phyloP scores from a whole-genome alignment of 768 basidiomycete species.

The Leccinum aurantiacum region DNA sequence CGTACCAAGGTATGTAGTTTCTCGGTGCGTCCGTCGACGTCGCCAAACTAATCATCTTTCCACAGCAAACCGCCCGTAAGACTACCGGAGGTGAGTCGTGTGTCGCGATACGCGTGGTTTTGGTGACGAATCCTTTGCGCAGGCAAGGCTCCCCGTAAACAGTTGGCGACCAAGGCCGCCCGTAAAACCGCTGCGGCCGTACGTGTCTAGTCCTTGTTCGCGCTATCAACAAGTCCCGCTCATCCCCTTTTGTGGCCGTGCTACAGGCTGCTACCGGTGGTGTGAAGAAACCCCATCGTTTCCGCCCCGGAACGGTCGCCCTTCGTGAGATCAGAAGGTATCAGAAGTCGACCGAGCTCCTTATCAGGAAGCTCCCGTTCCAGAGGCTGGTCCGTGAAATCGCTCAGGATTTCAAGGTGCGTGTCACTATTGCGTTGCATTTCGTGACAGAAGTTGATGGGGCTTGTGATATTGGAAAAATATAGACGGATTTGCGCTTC shows the following conservation, averaged over 20 bases:
- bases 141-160: conserved; percentile 92
- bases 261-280: conserved; percentile 80
- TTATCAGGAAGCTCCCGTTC: conserved; percentile 99
- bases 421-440: conserved; percentile 11
- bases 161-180: conserved; percentile 94
- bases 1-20: conserved; percentile 71
- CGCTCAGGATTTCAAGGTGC: conserved; percentile 93
- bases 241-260: conserved; percentile 10
- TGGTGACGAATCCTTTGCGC: conserved; percentile 25
- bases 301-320: conserved; percentile 97
- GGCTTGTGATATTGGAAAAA: conserved; percentile 7
- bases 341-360: conserved; percentile 98
- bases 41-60: conserved; percentile 9
- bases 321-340: conserved; percentile 98
- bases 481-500: conserved; percentile 87
- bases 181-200: conserved; percentile 80
- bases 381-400: conserved; percentile 97
- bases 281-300: conserved; percentile 99
- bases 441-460: neutral
- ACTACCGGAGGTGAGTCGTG: conserved; percentile 85
- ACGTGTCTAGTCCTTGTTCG: conserved; percentile 29
- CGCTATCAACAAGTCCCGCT: neutral
- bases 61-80: conserved; percentile 97
- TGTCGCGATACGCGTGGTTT: conserved; percentile 17
- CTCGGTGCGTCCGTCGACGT: neutral